Evolutionary conservation across 164 flowering plant genomes (phyloP), one percentile per base, ranked within the genome.

Genomic region (Houttuynia cordata): DNA sequence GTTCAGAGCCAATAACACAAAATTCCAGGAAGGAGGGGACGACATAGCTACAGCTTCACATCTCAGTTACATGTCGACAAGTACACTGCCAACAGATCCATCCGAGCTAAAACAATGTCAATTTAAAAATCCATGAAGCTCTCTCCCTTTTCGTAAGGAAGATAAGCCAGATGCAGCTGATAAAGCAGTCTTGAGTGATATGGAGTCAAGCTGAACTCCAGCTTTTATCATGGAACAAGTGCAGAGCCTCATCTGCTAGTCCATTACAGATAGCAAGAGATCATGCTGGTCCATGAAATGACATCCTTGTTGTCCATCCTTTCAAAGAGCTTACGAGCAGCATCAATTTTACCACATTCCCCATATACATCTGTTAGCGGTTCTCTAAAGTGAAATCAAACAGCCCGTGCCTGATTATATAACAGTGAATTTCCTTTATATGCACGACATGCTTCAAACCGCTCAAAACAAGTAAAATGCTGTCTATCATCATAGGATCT

Each of bases 241-340:
- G 70, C 56, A 89, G 78, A 53, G 89, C 95, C 61, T 87, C 86
- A 65, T 77, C 76, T 39, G 86, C 75, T n/a, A 78, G 71, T 15
- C 85, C 86, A 64, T 75, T 81, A 17, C 70, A 72, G 24, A 71
- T 70, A 81, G 68, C 82, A 70, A 52, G 83, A 75, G 17, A 86
- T 83, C 79, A 88, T 73, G 74, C 83, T 85, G 19, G 96, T 91
- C 88, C 96, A 91, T 56, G 96, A 81, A 18, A 91, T 85, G 10
- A 88, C 66, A 69, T 87, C 85, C 72, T 85, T 88, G 20, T 10
- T 50, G 66, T 74, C 67, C 22, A 86, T 79, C 20, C 20, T 56
- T 49, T 77, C 67, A 67, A 91, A 91, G 59, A 74, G 56, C 19
- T 53, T 70, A 59, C 64, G 64, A 23, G 97, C 91, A 66, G 80